A percentile compares a stretch with the other conserved stretches of the same genome.
Conservation (phyloP, 768 basidiomycete genomes). For the Lactarius tabidus region DNA sequence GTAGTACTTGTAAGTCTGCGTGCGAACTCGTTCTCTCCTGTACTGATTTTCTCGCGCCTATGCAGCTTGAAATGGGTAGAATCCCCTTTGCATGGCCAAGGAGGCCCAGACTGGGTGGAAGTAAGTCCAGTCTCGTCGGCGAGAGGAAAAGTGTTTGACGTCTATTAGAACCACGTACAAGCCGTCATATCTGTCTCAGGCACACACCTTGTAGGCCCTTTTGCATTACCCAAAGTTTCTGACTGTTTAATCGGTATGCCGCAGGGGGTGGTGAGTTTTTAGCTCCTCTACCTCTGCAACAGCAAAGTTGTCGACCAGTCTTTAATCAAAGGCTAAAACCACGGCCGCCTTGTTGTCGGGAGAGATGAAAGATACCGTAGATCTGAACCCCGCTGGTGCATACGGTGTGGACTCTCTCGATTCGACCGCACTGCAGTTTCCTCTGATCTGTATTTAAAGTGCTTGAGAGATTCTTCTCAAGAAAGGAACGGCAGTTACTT, state of each 20-base stretch:
- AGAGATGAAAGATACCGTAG: constrained; percentile 92
- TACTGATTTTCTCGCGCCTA: not conserved
- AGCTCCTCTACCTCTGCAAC: not conserved
- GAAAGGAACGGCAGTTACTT: constrained; percentile 80
- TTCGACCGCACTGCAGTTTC: not conserved
- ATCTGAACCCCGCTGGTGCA: constrained; percentile 75
- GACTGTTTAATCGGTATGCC: not conserved
- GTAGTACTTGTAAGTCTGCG: constrained; percentile 77
- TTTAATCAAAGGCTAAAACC: constrained; percentile 69
- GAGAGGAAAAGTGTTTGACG: not conserved
- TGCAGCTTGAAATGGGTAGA: constrained; percentile 95
- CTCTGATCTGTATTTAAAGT: constrained; percentile 39
- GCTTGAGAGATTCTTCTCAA: constrained; percentile 84
- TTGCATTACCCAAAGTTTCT: not conserved
- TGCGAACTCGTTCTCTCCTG: not conserved
- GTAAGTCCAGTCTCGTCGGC: constrained; percentile 37
- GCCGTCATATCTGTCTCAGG: constrained; percentile 82
- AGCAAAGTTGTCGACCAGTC: not conserved
- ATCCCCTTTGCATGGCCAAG: constrained; percentile 72
- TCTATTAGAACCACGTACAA: constrained; percentile 71
- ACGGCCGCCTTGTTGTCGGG: constrained; percentile 94
- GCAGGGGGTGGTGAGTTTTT: constrained; percentile 66
- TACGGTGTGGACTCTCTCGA: constrained; percentile 46
- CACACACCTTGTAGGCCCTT: constrained; percentile 65
- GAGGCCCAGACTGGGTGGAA: constrained; percentile 90